Base-by-base conservation (phyloP, 2,329 filamentous ascomycete species). In the Ophiostoma triangulosporum region DNA sequence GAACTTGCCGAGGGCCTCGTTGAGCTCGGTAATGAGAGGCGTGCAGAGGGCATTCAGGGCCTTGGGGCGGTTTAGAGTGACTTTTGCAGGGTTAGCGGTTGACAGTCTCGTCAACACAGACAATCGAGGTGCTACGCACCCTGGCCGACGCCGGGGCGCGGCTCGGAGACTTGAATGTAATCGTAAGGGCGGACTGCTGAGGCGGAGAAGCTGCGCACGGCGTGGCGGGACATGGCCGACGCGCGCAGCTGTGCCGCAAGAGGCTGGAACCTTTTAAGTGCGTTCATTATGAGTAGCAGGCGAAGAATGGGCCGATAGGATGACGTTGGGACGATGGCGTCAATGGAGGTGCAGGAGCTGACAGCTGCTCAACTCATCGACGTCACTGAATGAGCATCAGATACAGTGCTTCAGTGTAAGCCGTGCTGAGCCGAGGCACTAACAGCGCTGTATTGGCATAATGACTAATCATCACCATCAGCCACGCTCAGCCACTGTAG, bases 41-140 rank as follows among this genome's bases (percentile, higher is more conserved):
- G 87, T 93, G 70, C 79, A 91, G 59, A 98, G 81, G 46, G 93
- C 93, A 68, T 98, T 98, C 64, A 95, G 82, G 45, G 91, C 89
- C 75, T 94, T 95, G 58, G 93, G 93, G 45, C 93, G 86, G 76
- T 94, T 88, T 60, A 98, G 75, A 14, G 89, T 93, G 64, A 97
- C 91, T 96, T 61, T 4, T 53, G 45, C 51, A 35, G 33, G n/a
- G 17, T 48, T 22, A 20, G 17, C 20, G 11, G 11, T 0, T 12
- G 15, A 4, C 12, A 31, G 15, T 26, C 15, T 48, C 17, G 17
- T 4, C 24, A 32, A 38, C 12, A 20, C n/a, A 38, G 5, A 15
- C n/a, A 15, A 3, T 20, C 11, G n/a, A n/a, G 24, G 22, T 45
- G 2, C 20, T 43, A 58, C 72, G 58, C 76, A 95, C 91, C 86